Evolutionary conservation across 2,329 filamentous ascomycete species (phyloP), one percentile per base, ranked within the genome.

Genomic region (Cordyceps cateniannulata): DNA sequence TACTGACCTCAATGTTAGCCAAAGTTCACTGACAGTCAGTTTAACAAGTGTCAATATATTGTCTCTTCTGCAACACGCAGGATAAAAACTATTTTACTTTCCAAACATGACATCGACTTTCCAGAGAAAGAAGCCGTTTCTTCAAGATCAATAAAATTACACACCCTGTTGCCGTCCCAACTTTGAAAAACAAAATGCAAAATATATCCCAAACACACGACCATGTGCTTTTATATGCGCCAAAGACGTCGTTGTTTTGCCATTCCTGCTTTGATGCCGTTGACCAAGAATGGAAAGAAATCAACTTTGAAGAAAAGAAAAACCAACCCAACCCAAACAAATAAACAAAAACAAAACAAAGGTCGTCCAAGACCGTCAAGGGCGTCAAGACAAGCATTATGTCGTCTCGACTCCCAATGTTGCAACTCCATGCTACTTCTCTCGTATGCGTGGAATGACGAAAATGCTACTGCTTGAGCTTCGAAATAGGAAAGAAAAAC

Each of bases 71-170:
- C 52, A 40, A 16, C 6, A n/a, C 18, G 32, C 32, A 53, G 50
- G 18, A 40, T 4, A 40, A 55, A 47, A 27, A 22, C 24, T 32
- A 40, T 20, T n/a, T 14, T 25, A 54, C 14, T 45, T 45, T 47
- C 24, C 52, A 47, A 32, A 22, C 22, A 54, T 54, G 40, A 22
- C 51, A 22, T 18, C 25, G 18, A 35, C 52, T 32, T 20, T 16
- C 38, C 4, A 40, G 4, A 16, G 12, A 40, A 12, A 40, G 38
- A 40, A 4, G 14, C 4, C 9, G 38, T 7, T 12, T 29, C 16
- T 20, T 5, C 47, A 50, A 51, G 35, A 59, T 58, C 22, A 58
- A 49, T 49, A 59, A 59, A 59, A 59, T 47, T 59, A 59, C 56
- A 59, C 35, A 12, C 20, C 4, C 22, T 12, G 25, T 16, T 35